Conservation (phyloP, 495 filamentous ascomycete genomes). For the Friedmanniomyces simplex region DNA sequence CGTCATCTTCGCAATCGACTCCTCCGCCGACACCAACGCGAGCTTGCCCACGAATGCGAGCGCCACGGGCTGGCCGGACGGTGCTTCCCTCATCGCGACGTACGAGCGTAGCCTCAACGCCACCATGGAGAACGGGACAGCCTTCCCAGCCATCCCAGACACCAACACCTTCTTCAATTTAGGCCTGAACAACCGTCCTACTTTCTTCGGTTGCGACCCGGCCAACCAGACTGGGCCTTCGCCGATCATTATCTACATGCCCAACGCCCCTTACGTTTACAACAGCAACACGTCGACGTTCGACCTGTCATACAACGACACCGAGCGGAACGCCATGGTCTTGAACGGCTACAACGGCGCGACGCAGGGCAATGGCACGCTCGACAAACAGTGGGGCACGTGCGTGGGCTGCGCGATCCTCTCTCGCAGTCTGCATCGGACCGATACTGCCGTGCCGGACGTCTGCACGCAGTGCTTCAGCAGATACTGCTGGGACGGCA, state of each 20-base stretch:
- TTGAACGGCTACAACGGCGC: slow-evolving; percentile 73
- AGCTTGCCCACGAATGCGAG: slow-evolving; percentile 17
- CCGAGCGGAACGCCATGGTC: slow-evolving; percentile 64
- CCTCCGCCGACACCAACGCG: slow-evolving; percentile 63
- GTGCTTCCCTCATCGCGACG: slow-evolving; percentile 69
- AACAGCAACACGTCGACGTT: slow-evolving; percentile 69
- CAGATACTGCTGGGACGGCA: slow-evolving; percentile 84
- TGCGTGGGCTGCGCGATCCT: slow-evolving; percentile 89
- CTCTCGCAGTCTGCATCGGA: slow-evolving; percentile 60
- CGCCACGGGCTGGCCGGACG: slow-evolving; percentile 64
- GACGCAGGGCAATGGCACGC: slow-evolving; percentile 68
- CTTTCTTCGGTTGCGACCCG: slow-evolving; percentile 85
- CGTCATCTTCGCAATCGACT: slow-evolving; percentile 86
- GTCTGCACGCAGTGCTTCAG: slow-evolving; percentile 66
- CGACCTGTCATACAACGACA: slow-evolving; percentile 47
- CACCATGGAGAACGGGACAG: slow-evolving; percentile 64
- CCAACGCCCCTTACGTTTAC: slow-evolving; percentile 70
- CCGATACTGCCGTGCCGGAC: slow-evolving; percentile 49
- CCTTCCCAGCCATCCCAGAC: slow-evolving; percentile 75
- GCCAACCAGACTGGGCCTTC: slow-evolving; percentile 49
- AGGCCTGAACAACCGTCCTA: slow-evolving; percentile 71
- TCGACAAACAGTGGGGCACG: slow-evolving; percentile 58
- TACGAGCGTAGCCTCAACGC: slow-evolving; percentile 59
- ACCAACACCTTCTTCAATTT: slow-evolving; percentile 78
- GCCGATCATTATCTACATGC: slow-evolving; percentile 81